Percentiles rank a stretch among this genome's conserved stretches.
Evolutionary conservation across 2,329 filamentous ascomycete genomes (phyloP).

Genomic region (Pestalotiopsis fici): DNA sequence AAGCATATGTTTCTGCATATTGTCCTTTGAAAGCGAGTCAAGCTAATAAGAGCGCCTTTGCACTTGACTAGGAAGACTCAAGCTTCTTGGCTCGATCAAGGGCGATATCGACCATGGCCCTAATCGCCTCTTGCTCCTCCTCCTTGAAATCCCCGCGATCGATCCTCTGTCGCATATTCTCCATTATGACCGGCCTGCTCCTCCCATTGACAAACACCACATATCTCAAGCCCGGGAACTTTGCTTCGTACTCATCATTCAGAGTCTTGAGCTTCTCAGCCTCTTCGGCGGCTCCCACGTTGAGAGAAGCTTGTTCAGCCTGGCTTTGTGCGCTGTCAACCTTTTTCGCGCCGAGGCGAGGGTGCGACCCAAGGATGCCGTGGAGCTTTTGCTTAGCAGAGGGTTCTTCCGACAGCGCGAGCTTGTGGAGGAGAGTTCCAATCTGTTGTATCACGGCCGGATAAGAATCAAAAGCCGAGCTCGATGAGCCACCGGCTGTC

Average conservation of each 20-base stretch:
- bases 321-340: conserved; percentile 79
- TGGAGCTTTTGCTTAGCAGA: conserved; percentile 62
- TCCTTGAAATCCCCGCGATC: conserved; percentile 62
- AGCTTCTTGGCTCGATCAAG: conserved; percentile 74
- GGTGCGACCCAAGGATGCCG: conserved; percentile 77
- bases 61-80: conserved; percentile 14
- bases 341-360: conserved; percentile 78
- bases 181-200: conserved; percentile 72
- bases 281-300: conserved; percentile 51
- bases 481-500: conserved; percentile 67
- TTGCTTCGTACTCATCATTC: conserved; percentile 78
- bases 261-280: conserved; percentile 57
- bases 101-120: conserved; percentile 93
- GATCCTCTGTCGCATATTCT: conserved; percentile 78
- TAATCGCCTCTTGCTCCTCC: conserved; percentile 74
- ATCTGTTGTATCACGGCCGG: conserved; percentile 67
- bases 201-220: conserved; percentile 92
- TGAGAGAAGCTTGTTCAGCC: conserved; percentile 80
- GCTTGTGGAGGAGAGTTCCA: conserved; percentile 60
- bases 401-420: conserved; percentile 49
- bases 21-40: no score
- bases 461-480: conserved; percentile 64
- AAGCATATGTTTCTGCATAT: no score
- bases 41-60: no score
- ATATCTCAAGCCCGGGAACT: conserved; percentile 81